Percentiles rank a stretch among this genome's conserved stretches.
Evolutionary conservation across 2,329 filamentous ascomycete species (phyloP).

Genomic region (Fusarium proliferatum): DNA sequence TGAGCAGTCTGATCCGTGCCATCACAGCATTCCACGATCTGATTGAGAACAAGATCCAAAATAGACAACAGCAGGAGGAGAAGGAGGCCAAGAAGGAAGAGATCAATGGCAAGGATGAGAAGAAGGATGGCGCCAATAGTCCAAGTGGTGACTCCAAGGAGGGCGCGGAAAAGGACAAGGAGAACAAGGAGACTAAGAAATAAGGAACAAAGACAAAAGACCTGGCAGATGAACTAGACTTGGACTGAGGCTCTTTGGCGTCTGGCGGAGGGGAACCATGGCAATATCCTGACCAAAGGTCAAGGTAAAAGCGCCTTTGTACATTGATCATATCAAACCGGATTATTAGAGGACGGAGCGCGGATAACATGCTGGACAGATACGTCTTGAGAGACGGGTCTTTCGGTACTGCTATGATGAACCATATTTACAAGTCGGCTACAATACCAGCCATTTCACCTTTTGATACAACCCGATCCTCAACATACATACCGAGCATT

Average conservation of each 20-base stretch:
- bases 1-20: constrained; percentile 91
- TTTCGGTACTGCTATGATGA: constrained; percentile 7
- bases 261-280: constrained; percentile 37
- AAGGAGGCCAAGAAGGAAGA: constrained; percentile 88
- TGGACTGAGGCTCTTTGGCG: constrained; percentile 37
- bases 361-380: constrained; percentile 37
- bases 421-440: constrained; percentile 50
- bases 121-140: constrained; percentile 62
- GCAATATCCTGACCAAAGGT: constrained; percentile 33
- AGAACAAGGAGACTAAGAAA: constrained; percentile 64
- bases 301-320: constrained; percentile 43
- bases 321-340: constrained; percentile 47
- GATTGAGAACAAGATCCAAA: constrained; percentile 99
- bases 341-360: constrained; percentile 40
- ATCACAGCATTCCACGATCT: constrained; percentile 99
- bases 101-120: constrained; percentile 67
- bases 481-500: constrained; percentile 67
- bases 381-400: constrained; percentile 8
- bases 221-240: constrained; percentile 33
- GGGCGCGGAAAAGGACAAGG: constrained; percentile 64
- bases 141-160: constrained; percentile 63
- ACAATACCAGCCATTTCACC: constrained; percentile 81
- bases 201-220: constrained; percentile 26
- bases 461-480: constrained; percentile 63
- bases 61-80: constrained; percentile 95